Base-by-base conservation (phyloP, 768 basidiomycete genomes). In the Candolleomyces eurysporus region DNA sequence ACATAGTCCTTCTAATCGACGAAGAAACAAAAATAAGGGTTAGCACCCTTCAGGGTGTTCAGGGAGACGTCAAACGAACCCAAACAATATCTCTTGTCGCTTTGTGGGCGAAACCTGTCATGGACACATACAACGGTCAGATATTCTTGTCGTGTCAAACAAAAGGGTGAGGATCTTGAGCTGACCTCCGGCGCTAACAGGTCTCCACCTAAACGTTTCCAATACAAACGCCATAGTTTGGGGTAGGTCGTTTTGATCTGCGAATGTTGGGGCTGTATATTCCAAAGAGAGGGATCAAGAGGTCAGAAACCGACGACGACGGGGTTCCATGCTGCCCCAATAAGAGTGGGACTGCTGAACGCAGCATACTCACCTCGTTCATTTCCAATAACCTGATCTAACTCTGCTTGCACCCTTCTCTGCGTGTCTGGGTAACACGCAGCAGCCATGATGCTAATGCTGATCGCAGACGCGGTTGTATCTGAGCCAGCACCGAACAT, bases 401-500 rank as follows among this genome's bases (percentile, higher is more conserved):
- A 68, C 63, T 88, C 84, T 32, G 80, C 76, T 58, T 86, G 85
- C 0, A 87, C 81, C 21, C 67, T 67, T 4, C 61, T 67, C 54
- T 87, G 85, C 0, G 84, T 77, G 19, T 80, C 77, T 2, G 85
- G 85, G 61, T 82, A 80, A 60, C 77, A 77, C 0, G 83, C 83
- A 1, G 86, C 79, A 17, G 86, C 85, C 76, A 88, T 78, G n/a
- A 88, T 71, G 2, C 76, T 67, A 45, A 85, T 73, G 64, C 81
- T 82, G 61, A 87, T 83, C 0, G 82, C 85, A 11, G 84, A 80
- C 4, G 85, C 83, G 9, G 84, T 88, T 65, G 87, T 88, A 64
- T 87, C 87, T 0, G 84, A 81, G 14, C 87, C 87, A 39, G 86
- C 87, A 26, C 87, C 87, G 61, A 86, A 89, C 71, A 89, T 82